Evolutionary conservation across 345 rosid genomes (phyloP), one percentile per base, ranked within the genome.

Genomic region (Erysimum cheiranthoides): DNA sequence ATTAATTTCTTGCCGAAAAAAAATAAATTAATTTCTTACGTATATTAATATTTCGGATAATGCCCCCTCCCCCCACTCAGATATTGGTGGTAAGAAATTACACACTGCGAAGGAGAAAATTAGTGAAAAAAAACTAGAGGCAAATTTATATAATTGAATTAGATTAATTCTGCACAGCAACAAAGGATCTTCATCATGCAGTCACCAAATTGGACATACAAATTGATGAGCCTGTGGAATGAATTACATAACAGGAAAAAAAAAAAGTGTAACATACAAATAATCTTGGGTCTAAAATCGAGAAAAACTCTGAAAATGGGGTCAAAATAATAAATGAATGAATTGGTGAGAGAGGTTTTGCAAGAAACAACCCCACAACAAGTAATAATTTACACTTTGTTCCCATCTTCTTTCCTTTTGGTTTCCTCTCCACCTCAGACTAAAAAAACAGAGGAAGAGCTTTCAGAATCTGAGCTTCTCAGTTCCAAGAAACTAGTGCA

Each of bases 401-500:
- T n/a, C n/a, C n/a, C n/a, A n/a, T 63, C 64, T 59, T 73, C 69
- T 73, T 71, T 78, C 53, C 68, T 64, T 57, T 56, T 38, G 11
- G 32, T 51, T 46, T 70, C n/a, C 11, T n/a, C 70, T 61, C 77
- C 53, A 51, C 66, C 78, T 60, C 64, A 40, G 60, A 46, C 78
- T 72, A 65, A 65, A 71, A 73, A 78, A 73, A 73, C 63, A 60
- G 78, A 78, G 78, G 78, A 78, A 61, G 74, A 73, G 74, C 47
- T 78, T 72, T 52, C n/a, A 39, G 58, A 66, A 58, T 39, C 68
- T 49, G 80, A 78, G 82, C 77, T 72, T 76, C 82, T 77, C 68
- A 56, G 30, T 84, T 74, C 74, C 46, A 52, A 25, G 31, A 35
- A 51, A 84, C 83, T 89, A 90, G 16, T 84, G 84, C 83, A 96